A percentile compares a stretch with the other conserved stretches of the same genome.
phyloP scores from a whole-genome alignment of 1,139 yeast species.

The Meyerozyma smithsonii region DNA sequence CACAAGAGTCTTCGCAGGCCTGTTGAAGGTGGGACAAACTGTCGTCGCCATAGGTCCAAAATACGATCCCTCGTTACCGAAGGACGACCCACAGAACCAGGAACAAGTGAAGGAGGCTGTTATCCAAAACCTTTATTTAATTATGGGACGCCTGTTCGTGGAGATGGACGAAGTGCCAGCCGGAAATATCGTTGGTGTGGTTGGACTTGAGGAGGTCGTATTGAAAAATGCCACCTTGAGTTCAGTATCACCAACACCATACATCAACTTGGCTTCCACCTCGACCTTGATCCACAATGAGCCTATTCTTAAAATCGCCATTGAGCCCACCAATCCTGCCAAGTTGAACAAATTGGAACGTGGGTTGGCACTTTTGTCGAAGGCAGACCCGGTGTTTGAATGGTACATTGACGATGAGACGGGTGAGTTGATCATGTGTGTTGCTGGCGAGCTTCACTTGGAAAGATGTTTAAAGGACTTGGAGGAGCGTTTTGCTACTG shows the following conservation, averaged over 20 bases:
- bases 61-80: constrained; percentile 68
- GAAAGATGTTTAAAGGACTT: constrained; percentile 89
- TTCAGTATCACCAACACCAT: constrained; percentile 47
- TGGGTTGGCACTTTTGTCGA: constrained; percentile 74
- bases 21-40: constrained; percentile 67
- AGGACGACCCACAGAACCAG: constrained; percentile 32
- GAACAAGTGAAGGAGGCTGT: constrained; percentile 43
- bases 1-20: constrained; percentile 85
- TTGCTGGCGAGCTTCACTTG: constrained; percentile 93
- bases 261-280: constrained; percentile 64
- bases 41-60: constrained; percentile 81
- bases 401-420: constrained; percentile 75
- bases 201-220: constrained; percentile 79
- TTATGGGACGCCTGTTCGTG: constrained; percentile 91
- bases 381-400: constrained; percentile 91
- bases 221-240: constrained; percentile 84
- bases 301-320: constrained; percentile 90
- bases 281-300: constrained; percentile 54
- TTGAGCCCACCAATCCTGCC: constrained; percentile 87
- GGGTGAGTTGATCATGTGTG: constrained; percentile 87
- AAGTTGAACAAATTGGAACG: constrained; percentile 69
- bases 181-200: constrained; percentile 92
- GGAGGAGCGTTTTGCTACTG: constrained; percentile 81
- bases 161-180: constrained; percentile 81
- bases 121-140: constrained; percentile 66